phyloP scores from a whole-genome alignment of 164 flowering plant species.

The Euptelea pleiosperma region DNA sequence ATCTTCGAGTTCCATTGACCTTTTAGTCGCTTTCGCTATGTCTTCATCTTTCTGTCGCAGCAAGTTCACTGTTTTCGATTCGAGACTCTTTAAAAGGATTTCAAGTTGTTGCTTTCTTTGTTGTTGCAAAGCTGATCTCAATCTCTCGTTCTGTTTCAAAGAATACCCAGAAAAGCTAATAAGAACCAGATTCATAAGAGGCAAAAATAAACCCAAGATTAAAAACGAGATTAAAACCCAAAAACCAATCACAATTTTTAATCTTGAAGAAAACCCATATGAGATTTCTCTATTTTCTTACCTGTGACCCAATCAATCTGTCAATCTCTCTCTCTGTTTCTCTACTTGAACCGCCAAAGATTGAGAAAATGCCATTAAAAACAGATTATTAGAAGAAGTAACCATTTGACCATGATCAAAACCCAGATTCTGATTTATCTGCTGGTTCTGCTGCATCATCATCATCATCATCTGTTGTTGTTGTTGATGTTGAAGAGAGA shows the following conservation, averaged over 20 bases:
- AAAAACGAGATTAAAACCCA: not conserved
- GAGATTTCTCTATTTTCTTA: conserved; percentile 7
- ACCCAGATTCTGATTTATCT: conserved; percentile 8
- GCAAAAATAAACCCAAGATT: not conserved
- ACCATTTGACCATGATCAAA: conserved; percentile 5
- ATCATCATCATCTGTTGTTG: conserved; percentile 3
- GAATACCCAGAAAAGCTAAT: conserved; percentile 5
- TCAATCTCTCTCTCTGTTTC: conserved; percentile 46
- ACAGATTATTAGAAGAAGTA: conserved; percentile 5
- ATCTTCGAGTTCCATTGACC: conserved; percentile 33
- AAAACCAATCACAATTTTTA: not conserved
- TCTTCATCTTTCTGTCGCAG: conserved; percentile 40
- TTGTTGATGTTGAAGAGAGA: conserved; percentile 14
- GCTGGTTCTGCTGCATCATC: conserved; percentile 1
- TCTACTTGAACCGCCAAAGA: conserved; percentile 28
- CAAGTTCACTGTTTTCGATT: conserved; percentile 22
- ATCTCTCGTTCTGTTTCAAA: conserved; percentile 41
- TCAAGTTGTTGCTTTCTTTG: conserved; percentile 31
- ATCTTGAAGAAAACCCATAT: not conserved
- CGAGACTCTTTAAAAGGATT: conserved; percentile 21
- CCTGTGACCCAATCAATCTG: conserved; percentile 44
- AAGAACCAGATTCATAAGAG: not conserved
- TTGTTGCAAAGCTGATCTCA: conserved; percentile 38
- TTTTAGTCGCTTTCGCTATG: conserved; percentile 28
- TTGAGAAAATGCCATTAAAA: conserved; percentile 26